phyloP scores from a whole-genome alignment of 148 eudicot species.

The Amaranthus cruentus region DNA sequence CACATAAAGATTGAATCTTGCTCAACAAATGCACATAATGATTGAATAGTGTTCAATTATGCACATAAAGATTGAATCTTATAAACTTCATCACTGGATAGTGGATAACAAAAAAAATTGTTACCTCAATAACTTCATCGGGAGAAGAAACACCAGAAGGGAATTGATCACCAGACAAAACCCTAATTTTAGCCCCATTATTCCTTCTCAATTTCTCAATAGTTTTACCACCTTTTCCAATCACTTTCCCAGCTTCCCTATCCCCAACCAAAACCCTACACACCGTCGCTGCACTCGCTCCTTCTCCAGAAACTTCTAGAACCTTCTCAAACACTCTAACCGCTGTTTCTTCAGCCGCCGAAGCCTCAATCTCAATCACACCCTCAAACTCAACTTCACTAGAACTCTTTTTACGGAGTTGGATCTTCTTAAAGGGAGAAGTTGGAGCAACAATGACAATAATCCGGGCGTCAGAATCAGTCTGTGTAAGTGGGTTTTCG shows the following conservation, averaged over 20 bases:
- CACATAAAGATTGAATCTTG: too few relatives aligned
- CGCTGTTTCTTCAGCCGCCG: slow-evolving; percentile 64
- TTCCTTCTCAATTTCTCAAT: slow-evolving; percentile 60
- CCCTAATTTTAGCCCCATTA: slow-evolving; percentile 58
- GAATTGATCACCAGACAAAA: slow-evolving; percentile 40
- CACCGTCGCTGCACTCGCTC: slow-evolving; percentile 21
- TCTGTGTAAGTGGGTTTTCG: slow-evolving; percentile 33
- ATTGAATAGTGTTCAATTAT: too few relatives aligned
- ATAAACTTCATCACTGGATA: too few relatives aligned
- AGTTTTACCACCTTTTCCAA: slow-evolving; percentile 70
- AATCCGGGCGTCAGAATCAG: slow-evolving; percentile 43
- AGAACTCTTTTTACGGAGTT: neutral
- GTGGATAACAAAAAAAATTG: neutral
- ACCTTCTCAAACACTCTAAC: slow-evolving; percentile 75
- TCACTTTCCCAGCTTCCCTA: slow-evolving; percentile 50
- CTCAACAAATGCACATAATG: too few relatives aligned
- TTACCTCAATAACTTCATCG: slow-evolving; percentile 32
- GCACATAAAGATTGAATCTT: too few relatives aligned
- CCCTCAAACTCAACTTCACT: slow-evolving; percentile 16
- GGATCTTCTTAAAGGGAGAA: slow-evolving; percentile 16
- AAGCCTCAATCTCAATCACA: slow-evolving; percentile 34
- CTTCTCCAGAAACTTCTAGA: slow-evolving; percentile 57
- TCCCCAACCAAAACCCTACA: slow-evolving; percentile 52
- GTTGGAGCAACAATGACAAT: slow-evolving; percentile 38
- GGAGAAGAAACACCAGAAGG: slow-evolving; percentile 35